These are phyloP conservation scores for Colletotrichum sp. DNA, from an alignment of 2,329 filamentous ascomycete genomes.

Conservation along the genomic window DNA sequence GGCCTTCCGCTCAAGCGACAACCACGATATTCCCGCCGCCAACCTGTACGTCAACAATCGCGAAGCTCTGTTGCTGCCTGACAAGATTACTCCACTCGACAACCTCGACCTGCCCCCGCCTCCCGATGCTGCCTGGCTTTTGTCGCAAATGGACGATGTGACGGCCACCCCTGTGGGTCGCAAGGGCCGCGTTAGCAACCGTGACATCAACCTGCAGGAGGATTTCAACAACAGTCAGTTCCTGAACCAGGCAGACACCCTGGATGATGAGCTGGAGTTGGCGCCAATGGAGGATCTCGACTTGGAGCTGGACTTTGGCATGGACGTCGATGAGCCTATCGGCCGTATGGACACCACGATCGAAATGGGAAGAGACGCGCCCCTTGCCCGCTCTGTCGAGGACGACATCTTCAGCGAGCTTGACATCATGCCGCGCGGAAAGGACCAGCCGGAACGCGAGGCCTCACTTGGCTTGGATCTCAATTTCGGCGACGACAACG, in stretches of 20 bases:
- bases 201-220: slow-evolving; percentile 72
- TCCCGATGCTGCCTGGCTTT: slow-evolving; percentile 83
- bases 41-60: slow-evolving; percentile 82
- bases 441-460: slow-evolving; percentile 61
- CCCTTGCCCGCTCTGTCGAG: slow-evolving; percentile 68
- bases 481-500: slow-evolving; percentile 56
- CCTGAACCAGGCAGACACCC: slow-evolving; percentile 68
- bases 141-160: slow-evolving; percentile 74
- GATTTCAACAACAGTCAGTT: slow-evolving; percentile 81
- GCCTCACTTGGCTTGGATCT: slow-evolving; percentile 59
- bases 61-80: slow-evolving; percentile 85
- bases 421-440: slow-evolving; percentile 61
- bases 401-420: slow-evolving; percentile 73
- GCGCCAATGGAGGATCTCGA: slow-evolving; percentile 70
- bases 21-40: slow-evolving; percentile 85
- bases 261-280: slow-evolving; percentile 62
- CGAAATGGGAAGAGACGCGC: slow-evolving; percentile 89
- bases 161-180: slow-evolving; percentile 59
- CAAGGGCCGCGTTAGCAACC: slow-evolving; percentile 62
- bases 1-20: slow-evolving; percentile 93
- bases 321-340: slow-evolving; percentile 72
- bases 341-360: slow-evolving; percentile 65
- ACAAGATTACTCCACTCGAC: slow-evolving; percentile 92
- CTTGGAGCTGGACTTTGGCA: slow-evolving; percentile 75
- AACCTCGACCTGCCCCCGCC: slow-evolving; percentile 78